Conservation (phyloP, 768 basidiomycete species). For the Amanita jacksonii region DNA sequence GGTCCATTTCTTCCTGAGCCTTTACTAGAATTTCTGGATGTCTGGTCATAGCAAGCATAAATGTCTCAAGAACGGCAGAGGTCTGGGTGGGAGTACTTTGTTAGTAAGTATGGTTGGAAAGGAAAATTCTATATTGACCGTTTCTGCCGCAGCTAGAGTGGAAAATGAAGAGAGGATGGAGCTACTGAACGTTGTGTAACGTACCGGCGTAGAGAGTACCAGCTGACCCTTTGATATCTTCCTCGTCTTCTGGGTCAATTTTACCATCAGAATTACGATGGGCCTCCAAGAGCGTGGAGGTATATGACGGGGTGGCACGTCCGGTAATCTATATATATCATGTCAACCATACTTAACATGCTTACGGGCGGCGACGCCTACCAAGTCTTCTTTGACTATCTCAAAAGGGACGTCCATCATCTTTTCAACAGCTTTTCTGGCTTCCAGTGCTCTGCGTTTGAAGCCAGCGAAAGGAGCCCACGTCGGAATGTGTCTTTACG, state of each 20-base stretch:
- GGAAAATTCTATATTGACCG: slow-evolving; percentile 13
- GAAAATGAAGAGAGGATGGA: neutral
- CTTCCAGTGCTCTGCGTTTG: slow-evolving; percentile 33
- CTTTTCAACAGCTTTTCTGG: slow-evolving; percentile 32
- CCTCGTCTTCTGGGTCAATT: slow-evolving; percentile 32
- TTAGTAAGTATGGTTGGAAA: neutral
- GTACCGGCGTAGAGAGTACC: slow-evolving; percentile 42
- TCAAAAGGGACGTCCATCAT: slow-evolving; percentile 45
- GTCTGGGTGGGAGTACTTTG: slow-evolving; percentile 34
- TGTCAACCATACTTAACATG: slow-evolving; percentile 5
- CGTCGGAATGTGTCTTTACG: slow-evolving; percentile 33
- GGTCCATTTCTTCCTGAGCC: slow-evolving; percentile 44
- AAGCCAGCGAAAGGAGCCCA: slow-evolving; percentile 41
- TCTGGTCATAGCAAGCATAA: slow-evolving; percentile 45
- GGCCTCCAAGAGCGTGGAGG: slow-evolving; percentile 32
- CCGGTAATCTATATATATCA: slow-evolving; percentile 29
- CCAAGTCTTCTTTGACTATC: slow-evolving; percentile 40
- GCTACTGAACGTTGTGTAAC: slow-evolving; percentile 8
- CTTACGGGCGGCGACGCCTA: slow-evolving; percentile 13
- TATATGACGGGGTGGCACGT: slow-evolving; percentile 33
- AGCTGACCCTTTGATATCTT: slow-evolving; percentile 48
- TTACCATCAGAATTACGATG: slow-evolving; percentile 25
- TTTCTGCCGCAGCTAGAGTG: slow-evolving; percentile 27
- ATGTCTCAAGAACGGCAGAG: slow-evolving; percentile 36
- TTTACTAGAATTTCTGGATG: slow-evolving; percentile 39